These are phyloP conservation scores for Dimargaris xerosporica DNA, from an alignment of 192 early-diverging fungal species.

Conservation along the genomic window DNA sequence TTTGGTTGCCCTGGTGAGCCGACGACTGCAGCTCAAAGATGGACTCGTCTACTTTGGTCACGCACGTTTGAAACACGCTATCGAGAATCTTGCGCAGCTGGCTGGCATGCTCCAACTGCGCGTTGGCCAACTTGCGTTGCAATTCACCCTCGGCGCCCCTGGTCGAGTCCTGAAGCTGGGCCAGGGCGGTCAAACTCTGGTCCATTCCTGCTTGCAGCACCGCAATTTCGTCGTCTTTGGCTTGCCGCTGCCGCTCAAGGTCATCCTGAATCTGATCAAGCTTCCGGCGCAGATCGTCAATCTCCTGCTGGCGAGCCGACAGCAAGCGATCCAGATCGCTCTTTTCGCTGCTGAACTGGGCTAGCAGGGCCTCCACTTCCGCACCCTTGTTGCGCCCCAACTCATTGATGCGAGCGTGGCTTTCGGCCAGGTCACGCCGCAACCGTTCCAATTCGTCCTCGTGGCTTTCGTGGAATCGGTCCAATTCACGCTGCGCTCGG, in stretches of 20 bases:
- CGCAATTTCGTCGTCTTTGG: constrained; percentile 65
- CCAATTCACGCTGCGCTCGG: constrained; percentile 62
- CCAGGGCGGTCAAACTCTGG: constrained; percentile 57
- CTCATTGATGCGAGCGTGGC: constrained; percentile 59
- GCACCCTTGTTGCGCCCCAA: constrained; percentile 62
- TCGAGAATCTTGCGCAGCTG: constrained; percentile 68
- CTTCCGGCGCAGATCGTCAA: constrained; percentile 24
- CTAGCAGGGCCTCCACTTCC: constrained; percentile 67
- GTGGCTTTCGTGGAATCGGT: constrained; percentile 61
- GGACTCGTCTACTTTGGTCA: constrained; percentile 76
- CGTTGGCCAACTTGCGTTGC: constrained; percentile 44
- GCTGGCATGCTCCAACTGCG: constrained; percentile 43
- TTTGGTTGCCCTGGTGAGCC: constrained; percentile 67
- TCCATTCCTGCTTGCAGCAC: constrained; percentile 69
- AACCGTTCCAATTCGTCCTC: constrained; percentile 70
- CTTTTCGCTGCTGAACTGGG: constrained; percentile 72
- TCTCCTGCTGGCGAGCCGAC: constrained; percentile 19
- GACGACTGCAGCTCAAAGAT: constrained; percentile 75
- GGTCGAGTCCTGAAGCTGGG: constrained; percentile 45
- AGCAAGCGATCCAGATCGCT: constrained; percentile 55
- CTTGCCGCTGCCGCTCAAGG: constrained; percentile 19
- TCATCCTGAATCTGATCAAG: constrained; percentile 25
- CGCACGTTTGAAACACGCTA: constrained; percentile 72
- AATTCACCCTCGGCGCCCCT: constrained; percentile 31
- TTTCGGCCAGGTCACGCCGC: constrained; percentile 61